A percentile compares a stretch with the other conserved stretches of the same genome.
Conservation (phyloP, 139 green algal species). For the Auxenochlorella pyrenoidosa region DNA sequence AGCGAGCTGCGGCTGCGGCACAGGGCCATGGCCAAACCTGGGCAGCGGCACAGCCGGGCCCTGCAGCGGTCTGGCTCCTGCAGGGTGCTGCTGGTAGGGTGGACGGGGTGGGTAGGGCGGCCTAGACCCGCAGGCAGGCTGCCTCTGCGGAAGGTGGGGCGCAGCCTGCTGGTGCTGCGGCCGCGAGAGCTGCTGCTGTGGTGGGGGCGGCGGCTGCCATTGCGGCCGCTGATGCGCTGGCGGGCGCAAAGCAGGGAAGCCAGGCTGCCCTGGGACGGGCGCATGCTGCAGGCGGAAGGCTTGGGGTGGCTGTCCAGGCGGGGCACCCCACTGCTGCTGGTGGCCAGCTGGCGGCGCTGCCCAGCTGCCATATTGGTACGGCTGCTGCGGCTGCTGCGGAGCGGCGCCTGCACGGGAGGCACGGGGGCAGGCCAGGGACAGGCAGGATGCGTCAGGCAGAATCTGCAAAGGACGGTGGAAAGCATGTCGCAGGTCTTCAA, state of each 20-base stretch:
- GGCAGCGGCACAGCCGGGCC: too few species aligned
- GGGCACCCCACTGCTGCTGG: neutral
- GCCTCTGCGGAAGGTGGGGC: neutral
- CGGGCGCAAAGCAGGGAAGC: neutral
- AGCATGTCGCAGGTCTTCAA: too few species aligned
- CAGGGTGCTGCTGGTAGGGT: neutral
- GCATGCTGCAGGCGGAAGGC: neutral
- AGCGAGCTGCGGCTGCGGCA: neutral
- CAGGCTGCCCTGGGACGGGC: neutral
- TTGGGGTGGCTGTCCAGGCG: neutral
- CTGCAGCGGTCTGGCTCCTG: neutral
- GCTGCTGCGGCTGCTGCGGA: neutral
- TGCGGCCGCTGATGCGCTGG: neutral
- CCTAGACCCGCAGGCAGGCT: neutral
- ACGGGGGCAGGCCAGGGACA: neutral
- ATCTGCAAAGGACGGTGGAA: too few species aligned
- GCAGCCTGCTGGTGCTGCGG: too few species aligned
- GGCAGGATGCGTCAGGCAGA: neutral
- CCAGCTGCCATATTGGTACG: neutral
- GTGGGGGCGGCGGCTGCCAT: neutral
- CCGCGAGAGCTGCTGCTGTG: neutral
- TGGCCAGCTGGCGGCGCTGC: neutral
- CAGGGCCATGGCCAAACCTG: neutral
- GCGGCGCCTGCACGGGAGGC: neutral
- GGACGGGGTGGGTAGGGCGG: neutral